Percentiles rank a stretch among this genome's conserved stretches.
Evolutionary conservation across 2,329 filamentous ascomycete species (phyloP).

Genomic region (Phialophora verrucosa): DNA sequence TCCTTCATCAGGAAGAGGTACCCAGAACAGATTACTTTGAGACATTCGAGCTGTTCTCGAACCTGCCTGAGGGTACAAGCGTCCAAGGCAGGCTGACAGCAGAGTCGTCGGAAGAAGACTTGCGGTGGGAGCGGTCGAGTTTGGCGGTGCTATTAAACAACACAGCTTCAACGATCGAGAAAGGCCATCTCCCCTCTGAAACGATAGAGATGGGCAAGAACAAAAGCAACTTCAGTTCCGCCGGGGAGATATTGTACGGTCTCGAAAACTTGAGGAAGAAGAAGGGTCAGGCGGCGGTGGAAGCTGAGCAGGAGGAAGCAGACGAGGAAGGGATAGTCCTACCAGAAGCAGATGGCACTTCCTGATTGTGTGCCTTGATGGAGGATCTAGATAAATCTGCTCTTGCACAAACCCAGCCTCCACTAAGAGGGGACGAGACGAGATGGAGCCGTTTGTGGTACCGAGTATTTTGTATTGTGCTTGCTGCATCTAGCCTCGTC

Average conservation of each 20-base stretch:
- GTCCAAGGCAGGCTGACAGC: neutral
- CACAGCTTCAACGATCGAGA: conserved; percentile 13
- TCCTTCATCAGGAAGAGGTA: conserved; percentile 21
- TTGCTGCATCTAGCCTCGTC: neutral
- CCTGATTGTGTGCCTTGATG: neutral
- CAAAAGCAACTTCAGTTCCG: conserved; percentile 32
- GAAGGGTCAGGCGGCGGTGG: conserved; percentile 22
- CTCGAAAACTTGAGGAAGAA: conserved; percentile 51
- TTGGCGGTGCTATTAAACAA: conserved; percentile 32
- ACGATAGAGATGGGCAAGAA: conserved; percentile 11
- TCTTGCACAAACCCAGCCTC: neutral
- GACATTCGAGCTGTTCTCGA: conserved; percentile 31
- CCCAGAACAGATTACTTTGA: conserved; percentile 25
- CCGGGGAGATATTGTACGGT: conserved; percentile 45
- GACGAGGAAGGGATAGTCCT: conserved; percentile 17
- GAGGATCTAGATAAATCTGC: neutral
- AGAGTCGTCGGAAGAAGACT: neutral
- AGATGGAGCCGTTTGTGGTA: neutral
- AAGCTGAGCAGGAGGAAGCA: conserved; percentile 32
- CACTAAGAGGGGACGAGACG: neutral
- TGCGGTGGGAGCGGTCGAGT: conserved; percentile 33
- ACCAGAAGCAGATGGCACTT: conserved; percentile 6
- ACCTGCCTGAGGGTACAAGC: conserved; percentile 2
- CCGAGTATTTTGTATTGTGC: neutral
- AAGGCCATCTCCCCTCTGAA: conserved; percentile 8